Conservation (phyloP, 352 stramenopile genomes). For the Phytopythium vexans region DNA sequence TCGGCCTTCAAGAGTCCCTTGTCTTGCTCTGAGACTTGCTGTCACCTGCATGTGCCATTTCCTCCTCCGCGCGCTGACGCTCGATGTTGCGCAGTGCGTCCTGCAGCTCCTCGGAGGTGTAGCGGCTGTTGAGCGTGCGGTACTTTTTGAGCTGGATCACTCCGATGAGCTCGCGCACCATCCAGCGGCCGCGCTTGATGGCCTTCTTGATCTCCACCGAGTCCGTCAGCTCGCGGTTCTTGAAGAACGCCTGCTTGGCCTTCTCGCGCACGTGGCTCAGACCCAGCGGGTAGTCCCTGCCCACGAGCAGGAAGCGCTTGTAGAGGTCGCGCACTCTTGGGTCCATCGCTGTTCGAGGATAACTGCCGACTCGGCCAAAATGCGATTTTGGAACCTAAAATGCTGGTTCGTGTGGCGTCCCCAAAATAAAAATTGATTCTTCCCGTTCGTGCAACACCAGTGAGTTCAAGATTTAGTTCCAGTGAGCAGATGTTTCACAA, state of each 20-base stretch:
- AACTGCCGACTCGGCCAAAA: too few relatives aligned
- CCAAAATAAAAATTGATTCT: neutral
- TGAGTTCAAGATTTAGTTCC: too few relatives aligned
- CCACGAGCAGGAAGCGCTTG: conserved; percentile 93
- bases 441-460: too few relatives aligned
- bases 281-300: conserved; percentile 93
- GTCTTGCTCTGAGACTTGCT: too few relatives aligned
- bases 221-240: conserved; percentile 76
- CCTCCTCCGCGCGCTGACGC: conserved; percentile 16
- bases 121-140: conserved; percentile 91
- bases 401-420: neutral
- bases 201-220: conserved; percentile 87
- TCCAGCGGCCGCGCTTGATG: conserved; percentile 91
- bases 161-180: conserved; percentile 95
- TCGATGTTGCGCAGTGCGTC: conserved; percentile 57
- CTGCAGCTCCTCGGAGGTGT: conserved; percentile 79
- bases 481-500: too few relatives aligned
- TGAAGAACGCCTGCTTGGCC: conserved; percentile 89
- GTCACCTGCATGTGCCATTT: too few relatives aligned
- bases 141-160: conserved; percentile 98
- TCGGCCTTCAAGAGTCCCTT: too few relatives aligned
- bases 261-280: conserved; percentile 89
- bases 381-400: too few relatives aligned
- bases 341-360: conserved; percentile 61
- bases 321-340: conserved; percentile 95